phyloP scores from a whole-genome alignment of 768 basidiomycete species.

The Atractiella rhizophila region DNA sequence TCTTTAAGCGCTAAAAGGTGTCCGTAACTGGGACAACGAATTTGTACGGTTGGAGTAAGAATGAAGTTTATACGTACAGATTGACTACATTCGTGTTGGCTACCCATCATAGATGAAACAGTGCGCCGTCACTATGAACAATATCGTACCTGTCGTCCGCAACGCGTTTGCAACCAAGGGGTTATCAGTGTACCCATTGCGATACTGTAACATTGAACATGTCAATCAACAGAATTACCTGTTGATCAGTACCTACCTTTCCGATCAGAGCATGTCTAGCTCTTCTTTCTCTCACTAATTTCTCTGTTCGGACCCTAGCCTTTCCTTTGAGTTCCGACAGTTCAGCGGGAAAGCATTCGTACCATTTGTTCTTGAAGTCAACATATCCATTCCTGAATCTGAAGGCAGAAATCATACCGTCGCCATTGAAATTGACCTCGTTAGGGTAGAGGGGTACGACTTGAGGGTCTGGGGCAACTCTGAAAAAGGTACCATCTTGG shows the following conservation, averaged over 20 bases:
- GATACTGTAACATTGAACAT: too few species aligned
- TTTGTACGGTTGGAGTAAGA: background rate
- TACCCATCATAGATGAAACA: background rate
- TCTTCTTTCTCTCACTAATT: conserved; percentile 1
- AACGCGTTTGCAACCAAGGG: conserved; percentile 1
- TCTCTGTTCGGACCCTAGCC: conserved; percentile 4
- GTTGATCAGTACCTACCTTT: too few species aligned
- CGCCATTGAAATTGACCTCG: conserved; percentile 7
- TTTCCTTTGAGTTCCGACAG: too few species aligned
- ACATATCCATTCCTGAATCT: conserved; percentile 3
- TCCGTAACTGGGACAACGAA: background rate
- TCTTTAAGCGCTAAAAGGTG: conserved; percentile 4
- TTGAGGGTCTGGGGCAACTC: background rate
- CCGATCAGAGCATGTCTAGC: conserved; percentile 3
- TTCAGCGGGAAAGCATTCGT: background rate
- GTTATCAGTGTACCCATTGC: conserved; percentile 6
- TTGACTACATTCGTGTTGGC: conserved; percentile 6
- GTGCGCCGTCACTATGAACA: background rate
- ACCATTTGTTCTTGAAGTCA: background rate
- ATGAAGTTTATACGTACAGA: background rate
- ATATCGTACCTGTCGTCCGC: background rate
- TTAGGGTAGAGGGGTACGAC: background rate
- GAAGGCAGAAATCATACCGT: conserved; percentile 3
- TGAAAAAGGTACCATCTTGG: background rate
- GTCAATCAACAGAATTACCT: too few species aligned